Evolutionary conservation across 192 early-diverging fungal genomes (phyloP).

Genomic region (Gorgonomyces haynaldii): DNA sequence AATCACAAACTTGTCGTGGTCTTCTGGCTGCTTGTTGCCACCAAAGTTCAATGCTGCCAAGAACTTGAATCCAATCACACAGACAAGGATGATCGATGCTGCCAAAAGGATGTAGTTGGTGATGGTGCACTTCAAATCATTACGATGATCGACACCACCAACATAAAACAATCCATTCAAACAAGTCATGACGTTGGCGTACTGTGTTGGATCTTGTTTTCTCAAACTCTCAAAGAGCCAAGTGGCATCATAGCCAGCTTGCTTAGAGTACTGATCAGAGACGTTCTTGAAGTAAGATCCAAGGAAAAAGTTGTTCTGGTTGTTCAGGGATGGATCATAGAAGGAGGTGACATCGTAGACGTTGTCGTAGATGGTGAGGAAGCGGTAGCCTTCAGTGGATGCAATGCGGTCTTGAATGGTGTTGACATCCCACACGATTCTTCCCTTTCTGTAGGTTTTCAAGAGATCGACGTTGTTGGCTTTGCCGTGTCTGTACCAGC

Average conservation of each 20-base stretch:
- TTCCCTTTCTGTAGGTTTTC: background rate
- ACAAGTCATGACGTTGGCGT: conserved; percentile 38
- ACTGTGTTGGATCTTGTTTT: conserved; percentile 7
- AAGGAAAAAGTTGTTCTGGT: conserved; percentile 6
- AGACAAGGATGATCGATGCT: conserved; percentile 57
- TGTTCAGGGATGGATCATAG: conserved; percentile 3
- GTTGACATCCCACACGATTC: background rate
- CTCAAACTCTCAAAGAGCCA: background rate
- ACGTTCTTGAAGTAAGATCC: conserved; percentile 6
- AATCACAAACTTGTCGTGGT: conserved; percentile 76
- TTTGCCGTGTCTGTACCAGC: background rate
- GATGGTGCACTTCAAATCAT: conserved; percentile 54
- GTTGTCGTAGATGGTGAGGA: conserved; percentile 6
- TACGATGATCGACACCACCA: conserved; percentile 71
- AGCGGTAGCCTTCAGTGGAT: background rate
- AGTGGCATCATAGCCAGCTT: conserved; percentile 10
- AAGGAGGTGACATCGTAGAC: conserved; percentile 11
- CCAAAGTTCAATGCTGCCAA: conserved; percentile 76
- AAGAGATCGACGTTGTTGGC: background rate
- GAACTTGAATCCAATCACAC: conserved; percentile 83
- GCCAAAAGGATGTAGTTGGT: conserved; percentile 73
- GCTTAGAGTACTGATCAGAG: conserved; percentile 6
- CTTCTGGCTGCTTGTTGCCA: conserved; percentile 55
- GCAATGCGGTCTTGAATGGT: background rate
- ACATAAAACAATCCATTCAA: conserved; percentile 69